Base-by-base conservation (phyloP, 371 early-diverging fungal species). In the Mortierella sp. region DNA sequence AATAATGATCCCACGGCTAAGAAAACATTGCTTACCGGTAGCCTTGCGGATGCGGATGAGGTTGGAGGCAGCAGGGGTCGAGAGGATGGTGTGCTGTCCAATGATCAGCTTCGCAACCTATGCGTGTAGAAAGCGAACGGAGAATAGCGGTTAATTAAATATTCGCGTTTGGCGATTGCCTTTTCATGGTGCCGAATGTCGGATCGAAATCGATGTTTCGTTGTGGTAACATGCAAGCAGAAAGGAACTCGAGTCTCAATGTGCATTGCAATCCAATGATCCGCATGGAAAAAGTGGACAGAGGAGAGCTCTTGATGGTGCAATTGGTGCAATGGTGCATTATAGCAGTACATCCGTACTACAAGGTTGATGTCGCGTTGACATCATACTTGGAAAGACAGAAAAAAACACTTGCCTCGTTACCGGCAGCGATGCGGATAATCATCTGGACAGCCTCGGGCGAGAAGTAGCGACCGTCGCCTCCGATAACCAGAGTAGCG, bases 51-150 rank as follows among this genome's bases (percentile, higher is more conserved):
- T 95, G 77, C 98, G 94, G 82, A 99, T 98, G 48, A 98, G 88
- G 82, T 98, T 95, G 28, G 98, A 98, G 8, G 95, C 98, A 53
- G 98, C 98, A n/a, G 98, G 98, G 9, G 99, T 99, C 10, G 98
- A 98, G 57, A 99, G 89, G 78, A 99, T 98, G 75, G 98, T 97
- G 87, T 98, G 90, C 77, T 94, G 95, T 64, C 98, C 99, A 73
- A 99, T 94, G 75, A 98, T 95, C 77, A 99, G 92, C 83, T 95
- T 95, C 43, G 92, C 79, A 46, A 97, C 95, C 96, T 95, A 40
- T n/a, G 24, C 59, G 46, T 26, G 34, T 28, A 37, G 11, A 28
- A 51, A 37, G 31, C n/a, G 11, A 0, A 28, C 31, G 61, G 21
- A 34, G 69, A 2, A 51, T n/a, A 48, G 3, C 21, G 37, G 37